These are phyloP conservation scores for Aspergillus tubingensis DNA, from an alignment of 2,329 filamentous ascomycete species.

Conservation along the genomic window DNA sequence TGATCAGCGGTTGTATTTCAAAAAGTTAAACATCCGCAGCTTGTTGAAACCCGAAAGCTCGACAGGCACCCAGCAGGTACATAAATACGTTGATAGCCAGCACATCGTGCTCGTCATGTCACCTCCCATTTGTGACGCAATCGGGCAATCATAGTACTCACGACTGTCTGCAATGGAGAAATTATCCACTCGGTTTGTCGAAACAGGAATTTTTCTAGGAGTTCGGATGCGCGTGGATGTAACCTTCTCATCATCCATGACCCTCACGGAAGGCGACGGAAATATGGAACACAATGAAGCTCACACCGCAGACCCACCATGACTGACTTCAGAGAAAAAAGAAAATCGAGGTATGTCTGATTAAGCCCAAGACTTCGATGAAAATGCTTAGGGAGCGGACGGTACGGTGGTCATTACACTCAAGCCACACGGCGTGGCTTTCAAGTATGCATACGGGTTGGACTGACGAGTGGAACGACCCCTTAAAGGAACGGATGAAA, in stretches of 20 bases:
- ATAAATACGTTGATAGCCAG: neutral
- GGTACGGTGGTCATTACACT: neutral
- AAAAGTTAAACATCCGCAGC: neutral
- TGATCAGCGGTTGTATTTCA: neutral
- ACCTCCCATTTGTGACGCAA: constrained; percentile 4
- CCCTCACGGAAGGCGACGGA: constrained; percentile 1
- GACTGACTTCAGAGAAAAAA: neutral
- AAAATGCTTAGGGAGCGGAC: neutral
- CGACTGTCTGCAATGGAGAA: neutral
- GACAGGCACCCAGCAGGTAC: neutral
- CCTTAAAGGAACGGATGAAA: neutral
- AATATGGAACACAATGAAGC: neutral
- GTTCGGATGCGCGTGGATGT: neutral
- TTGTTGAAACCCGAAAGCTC: neutral
- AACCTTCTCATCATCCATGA: neutral
- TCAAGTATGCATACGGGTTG: neutral
- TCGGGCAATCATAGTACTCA: neutral
- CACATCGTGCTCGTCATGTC: neutral
- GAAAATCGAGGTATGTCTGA: neutral
- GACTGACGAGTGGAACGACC: neutral
- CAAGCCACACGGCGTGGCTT: neutral
- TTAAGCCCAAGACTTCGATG: neutral
- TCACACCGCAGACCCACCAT: neutral
- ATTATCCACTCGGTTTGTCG: neutral
- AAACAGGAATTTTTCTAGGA: neutral